Evolutionary conservation across 2,329 filamentous ascomycete genomes (phyloP).

Genomic region (Hypoxylon sp.): DNA sequence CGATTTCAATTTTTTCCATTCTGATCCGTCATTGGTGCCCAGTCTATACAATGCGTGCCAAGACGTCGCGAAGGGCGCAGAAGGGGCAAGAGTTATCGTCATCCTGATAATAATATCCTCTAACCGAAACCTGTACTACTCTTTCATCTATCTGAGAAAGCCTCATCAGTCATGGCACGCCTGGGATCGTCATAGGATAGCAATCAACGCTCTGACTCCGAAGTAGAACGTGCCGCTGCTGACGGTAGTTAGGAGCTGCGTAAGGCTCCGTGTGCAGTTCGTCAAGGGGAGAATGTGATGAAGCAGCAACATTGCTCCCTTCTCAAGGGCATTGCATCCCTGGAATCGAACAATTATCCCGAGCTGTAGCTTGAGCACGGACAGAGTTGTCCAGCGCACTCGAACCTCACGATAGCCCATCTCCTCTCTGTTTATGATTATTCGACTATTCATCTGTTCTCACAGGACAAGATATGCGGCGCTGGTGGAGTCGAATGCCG

Average conservation of each 20-base stretch:
- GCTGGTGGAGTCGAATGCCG: background rate
- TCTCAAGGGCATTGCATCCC: background rate
- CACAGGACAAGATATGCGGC: background rate
- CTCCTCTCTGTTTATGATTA: background rate
- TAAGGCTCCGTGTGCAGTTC: background rate
- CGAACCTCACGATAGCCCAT: background rate
- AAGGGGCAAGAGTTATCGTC: background rate
- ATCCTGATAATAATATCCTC: background rate
- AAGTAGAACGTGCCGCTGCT: background rate
- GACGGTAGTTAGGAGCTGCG: background rate
- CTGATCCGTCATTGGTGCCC: background rate
- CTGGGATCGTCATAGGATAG: background rate
- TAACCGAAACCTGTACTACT: conserved; percentile 7
- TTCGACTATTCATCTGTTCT: background rate
- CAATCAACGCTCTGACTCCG: background rate
- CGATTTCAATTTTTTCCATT: background rate
- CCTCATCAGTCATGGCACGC: background rate
- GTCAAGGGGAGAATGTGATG: conserved; percentile 1
- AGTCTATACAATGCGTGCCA: background rate
- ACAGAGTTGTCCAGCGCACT: background rate
- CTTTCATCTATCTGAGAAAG: conserved; percentile 1
- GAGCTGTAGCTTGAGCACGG: background rate
- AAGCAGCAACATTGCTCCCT: background rate
- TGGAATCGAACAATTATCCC: background rate
- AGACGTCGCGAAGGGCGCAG: background rate